Evolutionary conservation across 2,329 filamentous ascomycete genomes (phyloP).

Genomic region (Fusarium chuoi): DNA sequence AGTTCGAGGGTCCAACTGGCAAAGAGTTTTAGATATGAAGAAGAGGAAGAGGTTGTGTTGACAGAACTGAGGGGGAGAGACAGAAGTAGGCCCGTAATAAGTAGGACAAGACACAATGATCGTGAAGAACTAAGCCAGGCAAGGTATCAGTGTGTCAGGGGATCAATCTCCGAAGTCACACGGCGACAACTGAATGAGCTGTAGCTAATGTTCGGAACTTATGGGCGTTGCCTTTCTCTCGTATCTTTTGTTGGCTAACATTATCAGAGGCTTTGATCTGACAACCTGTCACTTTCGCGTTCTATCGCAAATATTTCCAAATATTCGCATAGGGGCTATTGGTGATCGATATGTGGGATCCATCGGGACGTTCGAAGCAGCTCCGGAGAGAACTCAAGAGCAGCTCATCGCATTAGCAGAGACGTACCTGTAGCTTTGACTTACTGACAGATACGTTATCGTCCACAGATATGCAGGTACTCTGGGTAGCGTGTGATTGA

Average conservation of each 20-base stretch:
- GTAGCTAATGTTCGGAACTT: constrained; percentile 1
- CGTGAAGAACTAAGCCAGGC: constrained; percentile 24
- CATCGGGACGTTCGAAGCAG: constrained; percentile 17
- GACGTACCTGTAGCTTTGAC: background rate
- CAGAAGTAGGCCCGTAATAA: constrained; percentile 19
- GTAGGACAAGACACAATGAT: constrained; percentile 30
- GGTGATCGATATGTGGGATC: background rate
- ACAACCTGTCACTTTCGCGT: background rate
- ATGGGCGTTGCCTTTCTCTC: background rate
- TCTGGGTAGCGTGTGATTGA: background rate
- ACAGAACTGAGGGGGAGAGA: background rate
- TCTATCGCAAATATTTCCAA: background rate
- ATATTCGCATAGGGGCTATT: background rate
- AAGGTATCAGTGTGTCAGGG: constrained; percentile 25
- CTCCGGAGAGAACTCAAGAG: background rate
- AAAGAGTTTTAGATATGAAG: background rate
- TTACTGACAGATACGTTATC: background rate
- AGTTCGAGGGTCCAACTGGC: background rate
- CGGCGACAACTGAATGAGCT: constrained; percentile 11
- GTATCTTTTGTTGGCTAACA: background rate
- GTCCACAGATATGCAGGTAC: background rate
- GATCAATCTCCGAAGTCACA: constrained; percentile 28
- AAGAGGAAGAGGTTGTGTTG: background rate
- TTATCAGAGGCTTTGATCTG: background rate
- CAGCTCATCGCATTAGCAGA: background rate